phyloP scores from a whole-genome alignment of 306 rosid species.

The Cucurbita ficifolia region DNA sequence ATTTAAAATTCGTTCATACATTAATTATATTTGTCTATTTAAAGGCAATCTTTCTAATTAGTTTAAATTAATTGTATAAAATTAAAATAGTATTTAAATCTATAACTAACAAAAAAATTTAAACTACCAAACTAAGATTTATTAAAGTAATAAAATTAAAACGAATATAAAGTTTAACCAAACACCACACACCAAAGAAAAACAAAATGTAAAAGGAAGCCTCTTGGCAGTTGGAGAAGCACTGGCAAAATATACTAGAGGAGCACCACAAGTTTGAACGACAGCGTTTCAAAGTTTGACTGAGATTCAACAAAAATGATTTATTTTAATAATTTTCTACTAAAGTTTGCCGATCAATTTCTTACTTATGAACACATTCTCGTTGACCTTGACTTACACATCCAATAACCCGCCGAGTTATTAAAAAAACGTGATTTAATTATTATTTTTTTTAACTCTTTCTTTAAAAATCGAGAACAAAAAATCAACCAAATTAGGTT shows the following conservation, averaged over 20 bases:
- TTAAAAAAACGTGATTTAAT: no score
- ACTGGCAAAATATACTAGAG: not conserved
- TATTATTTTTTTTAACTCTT: no score
- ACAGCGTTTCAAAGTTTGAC: not conserved
- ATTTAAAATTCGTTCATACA: no score
- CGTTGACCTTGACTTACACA: not conserved
- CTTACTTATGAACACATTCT: not conserved
- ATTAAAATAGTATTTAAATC: no score
- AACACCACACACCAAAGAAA: not conserved
- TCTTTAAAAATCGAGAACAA: no score
- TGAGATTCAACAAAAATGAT: not conserved
- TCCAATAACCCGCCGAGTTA: not conserved
- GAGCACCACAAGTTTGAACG: not conserved
- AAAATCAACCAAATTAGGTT: no score
- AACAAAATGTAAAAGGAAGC: not conserved
- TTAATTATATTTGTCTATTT: no score
- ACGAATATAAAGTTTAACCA: not conserved
- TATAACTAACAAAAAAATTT: not conserved
- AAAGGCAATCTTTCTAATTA: no score
- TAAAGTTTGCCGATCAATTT: not conserved
- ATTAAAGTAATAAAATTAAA: not conserved
- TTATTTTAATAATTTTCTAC: not conserved
- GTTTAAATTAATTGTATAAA: no score
- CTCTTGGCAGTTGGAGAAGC: not conserved
- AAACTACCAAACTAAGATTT: not conserved